Evolutionary conservation across 768 basidiomycete genomes (phyloP).

Genomic region (Boletus tylopilopsis): DNA sequence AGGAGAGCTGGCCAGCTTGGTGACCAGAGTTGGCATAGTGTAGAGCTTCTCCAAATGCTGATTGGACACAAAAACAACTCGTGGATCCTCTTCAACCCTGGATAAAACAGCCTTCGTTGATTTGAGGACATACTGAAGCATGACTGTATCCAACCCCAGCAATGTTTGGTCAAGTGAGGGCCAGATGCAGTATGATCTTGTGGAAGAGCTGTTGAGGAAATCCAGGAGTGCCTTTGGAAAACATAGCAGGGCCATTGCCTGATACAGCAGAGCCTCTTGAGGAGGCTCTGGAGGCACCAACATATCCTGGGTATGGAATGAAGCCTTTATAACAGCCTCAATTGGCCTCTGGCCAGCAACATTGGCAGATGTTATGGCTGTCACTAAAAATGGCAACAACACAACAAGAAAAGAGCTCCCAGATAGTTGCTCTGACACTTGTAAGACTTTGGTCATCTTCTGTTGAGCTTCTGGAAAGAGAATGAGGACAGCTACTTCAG

Average conservation of each 20-base stretch:
- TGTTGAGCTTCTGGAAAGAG: constrained; percentile 44
- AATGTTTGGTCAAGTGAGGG: constrained; percentile 26
- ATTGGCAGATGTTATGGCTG: constrained; percentile 7
- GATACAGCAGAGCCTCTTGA: constrained; percentile 18
- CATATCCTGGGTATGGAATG: neutral
- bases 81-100: constrained; percentile 36
- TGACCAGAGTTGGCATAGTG: constrained; percentile 45
- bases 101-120: constrained; percentile 39
- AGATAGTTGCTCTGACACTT: constrained; percentile 34
- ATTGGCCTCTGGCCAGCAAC: constrained; percentile 17
- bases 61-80: constrained; percentile 65
- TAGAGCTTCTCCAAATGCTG: constrained; percentile 49
- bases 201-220: constrained; percentile 38
- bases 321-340: constrained; percentile 6
- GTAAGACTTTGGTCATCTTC: constrained; percentile 36
- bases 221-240: constrained; percentile 48
- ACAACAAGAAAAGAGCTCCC: constrained; percentile 21
- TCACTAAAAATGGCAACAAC: constrained; percentile 25
- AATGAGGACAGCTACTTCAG: constrained; percentile 50
- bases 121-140: constrained; percentile 43
- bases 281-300: neutral
- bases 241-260: constrained; percentile 33
- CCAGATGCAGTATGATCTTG: constrained; percentile 49
- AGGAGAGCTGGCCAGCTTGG: constrained; percentile 41
- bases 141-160: constrained; percentile 40